A percentile compares a stretch with the other conserved stretches of the same genome.
phyloP scores from a whole-genome alignment of 768 basidiomycete species.

The Lactifluus hygrophoroides region DNA sequence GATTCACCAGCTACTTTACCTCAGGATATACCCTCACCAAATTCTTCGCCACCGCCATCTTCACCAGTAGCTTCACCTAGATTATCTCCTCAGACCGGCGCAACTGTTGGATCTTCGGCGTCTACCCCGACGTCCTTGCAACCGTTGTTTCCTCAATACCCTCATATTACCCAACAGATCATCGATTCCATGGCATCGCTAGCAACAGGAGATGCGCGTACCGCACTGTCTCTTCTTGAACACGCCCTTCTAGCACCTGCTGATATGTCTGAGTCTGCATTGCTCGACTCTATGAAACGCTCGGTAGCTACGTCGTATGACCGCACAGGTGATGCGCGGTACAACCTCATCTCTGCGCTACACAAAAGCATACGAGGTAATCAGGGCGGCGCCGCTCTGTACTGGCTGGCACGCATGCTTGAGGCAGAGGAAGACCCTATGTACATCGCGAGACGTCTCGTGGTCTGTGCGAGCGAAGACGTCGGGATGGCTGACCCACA shows the following conservation, averaged over 20 bases:
- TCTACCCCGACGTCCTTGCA: not conserved
- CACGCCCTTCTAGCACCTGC: conserved; percentile 44
- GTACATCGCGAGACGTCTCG: conserved; percentile 64
- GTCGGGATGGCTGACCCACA: conserved; percentile 72
- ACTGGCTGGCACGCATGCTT: conserved; percentile 84
- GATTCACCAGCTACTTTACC: not conserved
- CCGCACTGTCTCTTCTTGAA: conserved; percentile 76
- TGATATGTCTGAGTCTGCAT: conserved; percentile 34
- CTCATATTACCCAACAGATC: conserved; percentile 40
- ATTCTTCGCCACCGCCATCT: not conserved
- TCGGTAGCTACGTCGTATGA: conserved; percentile 66
- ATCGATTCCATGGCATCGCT: conserved; percentile 44
- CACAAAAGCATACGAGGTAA: conserved; percentile 78
- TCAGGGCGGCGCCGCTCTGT: conserved; percentile 71
- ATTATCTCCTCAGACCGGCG: conserved; percentile 16
- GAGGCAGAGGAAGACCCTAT: conserved; percentile 73
- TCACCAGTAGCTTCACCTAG: conserved; percentile 5
- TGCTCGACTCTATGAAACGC: conserved; percentile 52
- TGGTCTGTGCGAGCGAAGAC: conserved; percentile 81
- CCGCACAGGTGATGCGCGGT: conserved; percentile 64
- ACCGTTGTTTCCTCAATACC: conserved; percentile 23
- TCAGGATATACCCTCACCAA: not conserved
- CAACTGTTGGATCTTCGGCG: not conserved
- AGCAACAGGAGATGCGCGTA: conserved; percentile 64
- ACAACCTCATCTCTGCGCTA: conserved; percentile 78